Conservation (phyloP, 2,329 filamentous ascomycete genomes). For the Dactylellina leptospora region DNA sequence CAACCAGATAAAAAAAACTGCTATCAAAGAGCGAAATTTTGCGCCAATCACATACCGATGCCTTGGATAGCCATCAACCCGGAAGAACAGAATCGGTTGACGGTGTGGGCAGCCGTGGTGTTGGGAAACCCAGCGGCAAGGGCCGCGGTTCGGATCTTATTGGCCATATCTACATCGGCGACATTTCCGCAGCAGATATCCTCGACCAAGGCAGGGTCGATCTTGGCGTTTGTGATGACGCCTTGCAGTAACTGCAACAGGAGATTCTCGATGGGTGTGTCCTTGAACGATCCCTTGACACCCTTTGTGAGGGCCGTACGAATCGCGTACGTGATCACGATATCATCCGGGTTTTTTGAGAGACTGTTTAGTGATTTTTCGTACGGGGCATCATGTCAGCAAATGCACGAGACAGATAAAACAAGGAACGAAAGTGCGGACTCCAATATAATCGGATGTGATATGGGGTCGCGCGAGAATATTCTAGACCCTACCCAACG, state of each 20-base stretch:
- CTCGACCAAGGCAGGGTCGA: slow-evolving; percentile 83
- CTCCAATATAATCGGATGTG: neutral
- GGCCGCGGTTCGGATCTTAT: slow-evolving; percentile 86
- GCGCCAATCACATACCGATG: slow-evolving; percentile 66
- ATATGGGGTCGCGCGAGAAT: slow-evolving; percentile 4
- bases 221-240: slow-evolving; percentile 73
- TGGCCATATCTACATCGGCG: slow-evolving; percentile 83
- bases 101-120: slow-evolving; percentile 79
- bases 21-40: too few species aligned
- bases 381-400: neutral
- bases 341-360: slow-evolving; percentile 91
- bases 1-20: too few species aligned
- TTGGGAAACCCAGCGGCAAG: slow-evolving; percentile 94
- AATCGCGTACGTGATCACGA: slow-evolving; percentile 92
- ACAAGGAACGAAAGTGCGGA: neutral
- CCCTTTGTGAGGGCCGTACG: slow-evolving; percentile 90
- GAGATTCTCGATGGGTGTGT: slow-evolving; percentile 87
- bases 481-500: slow-evolving; percentile 15
- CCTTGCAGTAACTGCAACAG: slow-evolving; percentile 78
- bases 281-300: slow-evolving; percentile 89
- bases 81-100: slow-evolving; percentile 97
- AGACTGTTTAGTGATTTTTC: slow-evolving; percentile 67
- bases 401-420: neutral
- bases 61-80: slow-evolving; percentile 95
- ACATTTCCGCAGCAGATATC: slow-evolving; percentile 96